These are phyloP conservation scores for Cicer yamashitae DNA, from an alignment of 306 rosid species.

Conservation along the genomic window DNA sequence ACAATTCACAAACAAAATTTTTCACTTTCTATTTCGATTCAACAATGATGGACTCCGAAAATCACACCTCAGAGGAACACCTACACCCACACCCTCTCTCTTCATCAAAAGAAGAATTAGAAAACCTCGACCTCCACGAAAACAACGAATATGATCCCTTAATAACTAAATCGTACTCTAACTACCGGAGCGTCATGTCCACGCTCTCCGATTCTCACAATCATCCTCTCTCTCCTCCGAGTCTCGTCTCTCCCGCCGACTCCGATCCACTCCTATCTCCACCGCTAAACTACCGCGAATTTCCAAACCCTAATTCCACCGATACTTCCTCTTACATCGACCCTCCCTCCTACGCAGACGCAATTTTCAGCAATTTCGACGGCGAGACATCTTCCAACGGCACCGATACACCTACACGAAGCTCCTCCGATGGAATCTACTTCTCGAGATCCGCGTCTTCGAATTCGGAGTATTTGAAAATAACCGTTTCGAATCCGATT, in stretches of 20 bases:
- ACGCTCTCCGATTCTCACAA: slow-evolving; percentile 48
- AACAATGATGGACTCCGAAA: slow-evolving; percentile 91
- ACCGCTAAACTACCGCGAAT: slow-evolving; percentile 30
- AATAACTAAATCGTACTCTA: slow-evolving; percentile 56
- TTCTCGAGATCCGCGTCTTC: slow-evolving; percentile 63
- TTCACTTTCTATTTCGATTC: slow-evolving; percentile 17
- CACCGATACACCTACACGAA: slow-evolving; percentile 58
- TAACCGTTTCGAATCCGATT: slow-evolving; percentile 85
- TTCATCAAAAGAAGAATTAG: slow-evolving; percentile 61
- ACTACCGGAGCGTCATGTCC: slow-evolving; percentile 81
- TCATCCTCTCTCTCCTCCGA: slow-evolving; percentile 61
- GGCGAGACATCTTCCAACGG: slow-evolving; percentile 55
- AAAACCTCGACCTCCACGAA: slow-evolving; percentile 68
- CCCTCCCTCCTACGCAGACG: slow-evolving; percentile 71
- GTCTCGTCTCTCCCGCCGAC: slow-evolving; percentile 26
- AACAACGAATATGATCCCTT: slow-evolving; percentile 48
- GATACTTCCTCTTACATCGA: slow-evolving; percentile 60
- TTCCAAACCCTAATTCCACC: slow-evolving; percentile 48
- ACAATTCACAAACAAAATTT: background rate
- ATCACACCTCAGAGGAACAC: slow-evolving; percentile 57
- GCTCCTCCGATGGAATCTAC: slow-evolving; percentile 56
- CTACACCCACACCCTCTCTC: slow-evolving; percentile 58
- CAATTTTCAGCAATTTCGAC: slow-evolving; percentile 61
- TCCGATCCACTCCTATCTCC: slow-evolving; percentile 65
- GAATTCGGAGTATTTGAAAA: slow-evolving; percentile 64